phyloP scores from a whole-genome alignment of 306 rosid genomes.

The Astragalus membranaceus region DNA sequence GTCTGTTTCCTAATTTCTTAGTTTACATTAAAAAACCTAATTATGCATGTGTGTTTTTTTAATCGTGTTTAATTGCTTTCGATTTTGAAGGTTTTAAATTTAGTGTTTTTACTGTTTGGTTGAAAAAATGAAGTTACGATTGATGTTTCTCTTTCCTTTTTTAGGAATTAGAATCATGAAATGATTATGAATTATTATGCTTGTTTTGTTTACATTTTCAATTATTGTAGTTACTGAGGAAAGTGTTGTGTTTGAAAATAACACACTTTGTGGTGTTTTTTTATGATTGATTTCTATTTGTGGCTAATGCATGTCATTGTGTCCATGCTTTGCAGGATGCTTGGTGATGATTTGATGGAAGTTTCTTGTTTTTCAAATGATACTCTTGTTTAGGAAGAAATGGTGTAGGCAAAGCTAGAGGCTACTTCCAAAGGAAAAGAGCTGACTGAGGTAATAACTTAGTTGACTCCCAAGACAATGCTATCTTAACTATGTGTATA shows the following conservation, averaged over 20 bases:
- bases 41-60: neutral
- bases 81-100: neutral
- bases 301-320: conserved; percentile 20
- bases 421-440: conserved; percentile 55
- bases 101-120: neutral
- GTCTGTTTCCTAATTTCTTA: conserved; percentile 32
- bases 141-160: neutral
- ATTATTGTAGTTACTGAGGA: neutral
- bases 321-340: conserved; percentile 17
- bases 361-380: neutral
- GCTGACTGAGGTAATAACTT: conserved; percentile 64
- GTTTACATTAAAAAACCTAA: neutral
- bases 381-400: conserved; percentile 61
- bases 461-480: too few species aligned
- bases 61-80: neutral
- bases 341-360: conserved; percentile 26
- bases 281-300: neutral
- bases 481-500: too few species aligned
- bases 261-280: neutral
- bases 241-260: neutral
- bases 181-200: too few species aligned
- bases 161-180: neutral
- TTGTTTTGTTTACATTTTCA: too few species aligned
- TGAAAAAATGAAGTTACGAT: neutral
- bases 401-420: conserved; percentile 79